phyloP scores from a whole-genome alignment of 2,329 filamentous ascomycete genomes.

The Botrytis paeoniae region DNA sequence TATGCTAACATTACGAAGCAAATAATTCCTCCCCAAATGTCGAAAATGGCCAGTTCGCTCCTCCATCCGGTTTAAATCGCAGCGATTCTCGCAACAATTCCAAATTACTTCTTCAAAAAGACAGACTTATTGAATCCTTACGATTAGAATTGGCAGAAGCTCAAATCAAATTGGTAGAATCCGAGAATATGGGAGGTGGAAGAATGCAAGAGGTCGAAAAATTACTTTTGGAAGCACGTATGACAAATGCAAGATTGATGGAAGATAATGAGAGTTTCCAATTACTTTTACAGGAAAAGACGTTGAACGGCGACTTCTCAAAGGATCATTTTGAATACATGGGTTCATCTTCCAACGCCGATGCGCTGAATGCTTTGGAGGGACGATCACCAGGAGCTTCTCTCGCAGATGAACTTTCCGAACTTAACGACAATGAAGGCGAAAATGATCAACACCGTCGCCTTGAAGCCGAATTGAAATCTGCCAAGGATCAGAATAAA shows the following conservation, averaged over 20 bases:
- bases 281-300: constrained; percentile 89
- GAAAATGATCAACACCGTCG: constrained; percentile 62
- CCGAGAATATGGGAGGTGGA: constrained; percentile 88
- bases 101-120: constrained; percentile 88
- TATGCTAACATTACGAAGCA: constrained; percentile 31
- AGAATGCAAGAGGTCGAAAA: constrained; percentile 87
- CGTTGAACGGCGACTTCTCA: constrained; percentile 87
- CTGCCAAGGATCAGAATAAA: constrained; percentile 91
- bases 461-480: constrained; percentile 75
- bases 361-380: constrained; percentile 62
- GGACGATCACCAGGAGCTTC: constrained; percentile 53
- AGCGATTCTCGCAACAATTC: constrained; percentile 89
- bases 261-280: constrained; percentile 99
- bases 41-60: constrained; percentile 78
- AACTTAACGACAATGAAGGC: constrained; percentile 52
- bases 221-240: constrained; percentile 83
- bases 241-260: constrained; percentile 94
- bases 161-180: constrained; percentile 91
- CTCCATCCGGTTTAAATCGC: constrained; percentile 76
- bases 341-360: constrained; percentile 61
- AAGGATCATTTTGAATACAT: constrained; percentile 64
- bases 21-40: constrained; percentile 63
- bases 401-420: constrained; percentile 86
- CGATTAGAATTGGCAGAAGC: constrained; percentile 90
- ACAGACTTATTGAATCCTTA: constrained; percentile 91